phyloP scores from a whole-genome alignment of 2,329 filamentous ascomycete genomes.

The Fusarium xyrophilum region DNA sequence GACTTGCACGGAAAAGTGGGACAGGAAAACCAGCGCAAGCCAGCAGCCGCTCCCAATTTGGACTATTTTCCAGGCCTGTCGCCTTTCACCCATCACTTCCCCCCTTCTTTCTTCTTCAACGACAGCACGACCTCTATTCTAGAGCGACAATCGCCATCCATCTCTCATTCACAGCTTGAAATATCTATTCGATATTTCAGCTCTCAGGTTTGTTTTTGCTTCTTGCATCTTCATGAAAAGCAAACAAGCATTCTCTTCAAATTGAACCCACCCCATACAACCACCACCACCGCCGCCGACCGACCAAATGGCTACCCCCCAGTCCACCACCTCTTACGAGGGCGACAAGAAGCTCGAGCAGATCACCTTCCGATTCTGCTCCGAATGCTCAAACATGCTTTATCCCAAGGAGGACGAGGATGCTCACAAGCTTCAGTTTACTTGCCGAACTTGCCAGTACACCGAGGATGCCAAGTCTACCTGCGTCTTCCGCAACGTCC shows the following conservation, averaged over 20 bases:
- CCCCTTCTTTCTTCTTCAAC: constrained; percentile 12
- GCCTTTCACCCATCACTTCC: constrained; percentile 21
- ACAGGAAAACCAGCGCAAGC: constrained; percentile 9
- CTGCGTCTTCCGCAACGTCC: constrained; percentile 94
- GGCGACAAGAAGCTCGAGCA: constrained; percentile 70
- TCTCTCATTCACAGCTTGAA: constrained; percentile 9
- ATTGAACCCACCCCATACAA: constrained; percentile 10
- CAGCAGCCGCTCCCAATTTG: constrained; percentile 21
- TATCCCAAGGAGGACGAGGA: constrained; percentile 94
- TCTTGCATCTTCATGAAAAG: constrained; percentile 4
- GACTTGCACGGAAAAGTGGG: constrained; percentile 27
- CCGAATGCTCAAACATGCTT: constrained; percentile 98
- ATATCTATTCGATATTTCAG: constrained; percentile 23
- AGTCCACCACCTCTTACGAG: constrained; percentile 56
- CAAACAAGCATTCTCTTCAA: constrained; percentile 11
- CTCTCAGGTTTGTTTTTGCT: not conserved
- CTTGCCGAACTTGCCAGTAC: constrained; percentile 94
- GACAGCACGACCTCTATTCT: constrained; percentile 13
- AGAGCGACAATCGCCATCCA: constrained; percentile 12
- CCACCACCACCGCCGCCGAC: constrained; percentile 10
- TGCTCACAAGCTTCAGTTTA: constrained; percentile 86
- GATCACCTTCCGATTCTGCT: constrained; percentile 97
- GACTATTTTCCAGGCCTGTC: constrained; percentile 24
- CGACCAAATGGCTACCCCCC: constrained; percentile 63
- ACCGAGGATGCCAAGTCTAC: constrained; percentile 84